phyloP scores from a whole-genome alignment of 257 asterid species.

The Lavandula angustifolia region DNA sequence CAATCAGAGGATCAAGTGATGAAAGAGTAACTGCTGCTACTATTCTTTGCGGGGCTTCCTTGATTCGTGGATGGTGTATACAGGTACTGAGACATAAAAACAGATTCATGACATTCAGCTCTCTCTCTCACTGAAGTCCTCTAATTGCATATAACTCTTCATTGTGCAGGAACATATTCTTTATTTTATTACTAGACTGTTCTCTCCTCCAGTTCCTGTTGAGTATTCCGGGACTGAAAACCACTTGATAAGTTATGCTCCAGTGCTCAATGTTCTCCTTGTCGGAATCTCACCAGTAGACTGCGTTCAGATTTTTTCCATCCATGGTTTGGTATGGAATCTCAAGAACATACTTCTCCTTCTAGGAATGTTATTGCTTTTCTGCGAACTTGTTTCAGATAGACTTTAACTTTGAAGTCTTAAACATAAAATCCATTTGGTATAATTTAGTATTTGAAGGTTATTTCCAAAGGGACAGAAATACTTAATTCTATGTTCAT shows the following conservation, averaged over 20 bases:
- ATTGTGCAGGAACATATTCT: constrained; percentile 80
- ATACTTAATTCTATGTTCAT: background rate
- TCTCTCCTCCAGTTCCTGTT: constrained; percentile 81
- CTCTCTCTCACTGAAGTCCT: background rate
- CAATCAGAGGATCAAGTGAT: constrained; percentile 68
- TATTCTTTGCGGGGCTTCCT: constrained; percentile 87
- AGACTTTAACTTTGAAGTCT: too few species aligned
- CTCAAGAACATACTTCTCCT: constrained; percentile 1
- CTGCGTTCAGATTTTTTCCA: constrained; percentile 89
- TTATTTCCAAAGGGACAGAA: background rate
- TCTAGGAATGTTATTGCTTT: too few species aligned
- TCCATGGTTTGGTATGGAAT: constrained; percentile 84
- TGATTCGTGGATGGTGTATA: constrained; percentile 81
- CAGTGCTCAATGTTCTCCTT: constrained; percentile 84
- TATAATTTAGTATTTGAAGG: background rate
- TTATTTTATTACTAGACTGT: constrained; percentile 75
- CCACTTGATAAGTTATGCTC: constrained; percentile 84
- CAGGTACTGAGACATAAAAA: constrained; percentile 54
- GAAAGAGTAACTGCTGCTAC: constrained; percentile 88
- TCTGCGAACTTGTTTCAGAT: too few species aligned
- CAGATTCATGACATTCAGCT: background rate
- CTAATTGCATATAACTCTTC: constrained; percentile 29
- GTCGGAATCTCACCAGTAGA: constrained; percentile 94
- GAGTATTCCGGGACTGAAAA: constrained; percentile 63
- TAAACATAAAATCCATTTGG: background rate